These are phyloP conservation scores for Rhazya stricta DNA, from an alignment of 257 asterid genomes.

Conservation along the genomic window DNA sequence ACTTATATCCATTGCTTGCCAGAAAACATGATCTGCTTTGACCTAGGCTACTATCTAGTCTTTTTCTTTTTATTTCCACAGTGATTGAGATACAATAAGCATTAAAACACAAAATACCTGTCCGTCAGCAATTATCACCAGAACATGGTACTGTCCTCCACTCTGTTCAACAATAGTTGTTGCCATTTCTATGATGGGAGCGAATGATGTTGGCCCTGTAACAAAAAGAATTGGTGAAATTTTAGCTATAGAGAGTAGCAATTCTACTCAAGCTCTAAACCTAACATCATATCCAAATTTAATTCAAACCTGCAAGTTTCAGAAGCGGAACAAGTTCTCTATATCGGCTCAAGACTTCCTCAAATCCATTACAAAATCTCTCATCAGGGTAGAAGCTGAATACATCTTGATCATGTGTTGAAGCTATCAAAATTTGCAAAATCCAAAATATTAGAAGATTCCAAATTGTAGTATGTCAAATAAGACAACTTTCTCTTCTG, in stretches of 20 bases:
- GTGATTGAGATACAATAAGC: background rate
- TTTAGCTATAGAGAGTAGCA: constrained; percentile 11
- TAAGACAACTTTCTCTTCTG: constrained; percentile 4
- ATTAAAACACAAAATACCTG: constrained; percentile 42
- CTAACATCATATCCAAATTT: background rate
- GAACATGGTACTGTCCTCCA: constrained; percentile 89
- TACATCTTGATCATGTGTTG: constrained; percentile 87
- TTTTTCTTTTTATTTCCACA: background rate
- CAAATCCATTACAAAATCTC: constrained; percentile 81
- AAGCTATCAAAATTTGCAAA: constrained; percentile 43
- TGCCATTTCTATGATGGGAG: constrained; percentile 86
- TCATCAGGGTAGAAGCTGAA: constrained; percentile 75
- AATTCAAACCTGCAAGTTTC: constrained; percentile 69
- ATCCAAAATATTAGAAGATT: background rate
- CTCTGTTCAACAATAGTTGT: constrained; percentile 80
- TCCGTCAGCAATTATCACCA: constrained; percentile 91
- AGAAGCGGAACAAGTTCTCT: constrained; percentile 70
- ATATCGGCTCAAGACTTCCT: constrained; percentile 71
- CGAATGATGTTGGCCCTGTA: constrained; percentile 97
- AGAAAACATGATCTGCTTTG: background rate
- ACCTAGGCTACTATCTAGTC: background rate
- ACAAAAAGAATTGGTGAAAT: constrained; percentile 18
- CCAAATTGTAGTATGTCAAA: background rate
- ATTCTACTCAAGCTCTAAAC: background rate
- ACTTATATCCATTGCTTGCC: background rate